A percentile compares a stretch with the other conserved stretches of the same genome.
These are phyloP conservation scores for Nematocida sp. DNA, from an alignment of 371 early-diverging fungal genomes.

Conservation along the genomic window DNA sequence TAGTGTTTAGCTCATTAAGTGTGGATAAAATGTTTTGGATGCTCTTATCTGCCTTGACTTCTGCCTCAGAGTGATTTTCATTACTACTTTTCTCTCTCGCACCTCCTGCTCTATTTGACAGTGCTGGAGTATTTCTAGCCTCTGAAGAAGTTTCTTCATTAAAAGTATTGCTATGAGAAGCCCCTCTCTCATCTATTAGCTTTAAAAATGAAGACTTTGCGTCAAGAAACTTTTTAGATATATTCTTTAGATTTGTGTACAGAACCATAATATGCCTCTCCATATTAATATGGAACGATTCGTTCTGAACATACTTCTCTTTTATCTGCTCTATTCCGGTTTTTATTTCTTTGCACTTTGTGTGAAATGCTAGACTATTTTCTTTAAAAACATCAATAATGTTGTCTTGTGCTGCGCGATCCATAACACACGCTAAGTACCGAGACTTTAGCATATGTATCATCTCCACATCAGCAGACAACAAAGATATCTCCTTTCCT, in stretches of 20 bases:
- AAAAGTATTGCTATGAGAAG: neutral
- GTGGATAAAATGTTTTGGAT: neutral
- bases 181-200: neutral
- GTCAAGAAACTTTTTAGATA: conserved; percentile 1
- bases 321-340: neutral
- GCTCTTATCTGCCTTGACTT: neutral
- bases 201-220: neutral
- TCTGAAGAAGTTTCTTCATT: neutral
- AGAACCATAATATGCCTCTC: neutral
- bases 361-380: neutral
- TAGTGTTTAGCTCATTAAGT: conserved; percentile 4
- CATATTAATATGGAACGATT: neutral
- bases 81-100: neutral
- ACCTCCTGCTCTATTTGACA: neutral
- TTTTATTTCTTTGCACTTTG: conserved; percentile 6
- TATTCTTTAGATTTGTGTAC: neutral
- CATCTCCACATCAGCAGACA: neutral
- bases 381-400: conserved; percentile 1
- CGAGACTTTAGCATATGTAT: neutral
- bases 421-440: neutral
- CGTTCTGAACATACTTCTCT: neutral
- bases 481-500: neutral
- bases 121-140: neutral
- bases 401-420: neutral
- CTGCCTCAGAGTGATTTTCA: neutral